Evolutionary conservation across 371 early-diverging fungal genomes (phyloP).

Genomic region (Mortierella sp.): DNA sequence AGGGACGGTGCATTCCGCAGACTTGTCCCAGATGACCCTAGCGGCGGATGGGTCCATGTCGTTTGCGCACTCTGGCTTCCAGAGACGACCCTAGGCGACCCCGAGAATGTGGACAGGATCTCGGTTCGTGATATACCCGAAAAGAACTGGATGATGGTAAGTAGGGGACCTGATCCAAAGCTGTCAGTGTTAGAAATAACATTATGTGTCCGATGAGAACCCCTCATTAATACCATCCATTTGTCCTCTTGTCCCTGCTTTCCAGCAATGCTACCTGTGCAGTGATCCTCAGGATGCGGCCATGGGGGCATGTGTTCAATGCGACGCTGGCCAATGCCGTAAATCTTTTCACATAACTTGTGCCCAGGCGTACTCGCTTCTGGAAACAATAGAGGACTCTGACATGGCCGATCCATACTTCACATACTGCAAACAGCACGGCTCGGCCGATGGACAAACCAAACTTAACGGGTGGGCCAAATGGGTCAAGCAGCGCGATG

Average conservation of each 20-base stretch:
- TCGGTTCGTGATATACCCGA: slow-evolving; percentile 54
- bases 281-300: slow-evolving; percentile 47
- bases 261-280: slow-evolving; percentile 58
- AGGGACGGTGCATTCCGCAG: slow-evolving; percentile 62
- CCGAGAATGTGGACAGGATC: slow-evolving; percentile 48
- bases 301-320: slow-evolving; percentile 62
- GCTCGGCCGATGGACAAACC: slow-evolving; percentile 43
- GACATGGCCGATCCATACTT: slow-evolving; percentile 61
- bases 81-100: slow-evolving; percentile 56
- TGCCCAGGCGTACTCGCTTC: slow-evolving; percentile 56
- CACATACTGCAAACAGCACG: slow-evolving; percentile 56
- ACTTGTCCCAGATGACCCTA: slow-evolving; percentile 44
- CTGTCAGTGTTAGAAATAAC: too few relatives aligned
- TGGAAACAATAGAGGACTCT: slow-evolving; percentile 55
- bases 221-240: neutral
- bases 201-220: neutral
- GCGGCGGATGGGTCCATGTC: slow-evolving; percentile 61
- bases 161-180: too few relatives aligned
- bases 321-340: slow-evolving; percentile 60
- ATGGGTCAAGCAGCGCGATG: slow-evolving; percentile 56
- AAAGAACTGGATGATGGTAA: slow-evolving; percentile 58
- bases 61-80: slow-evolving; percentile 63
- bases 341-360: slow-evolving; percentile 67
- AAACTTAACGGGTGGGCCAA: slow-evolving; percentile 56
- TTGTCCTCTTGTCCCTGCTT: neutral